These are phyloP conservation scores for Colletotrichum sp. DNA, from an alignment of 2,329 filamentous ascomycete genomes.

Conservation along the genomic window DNA sequence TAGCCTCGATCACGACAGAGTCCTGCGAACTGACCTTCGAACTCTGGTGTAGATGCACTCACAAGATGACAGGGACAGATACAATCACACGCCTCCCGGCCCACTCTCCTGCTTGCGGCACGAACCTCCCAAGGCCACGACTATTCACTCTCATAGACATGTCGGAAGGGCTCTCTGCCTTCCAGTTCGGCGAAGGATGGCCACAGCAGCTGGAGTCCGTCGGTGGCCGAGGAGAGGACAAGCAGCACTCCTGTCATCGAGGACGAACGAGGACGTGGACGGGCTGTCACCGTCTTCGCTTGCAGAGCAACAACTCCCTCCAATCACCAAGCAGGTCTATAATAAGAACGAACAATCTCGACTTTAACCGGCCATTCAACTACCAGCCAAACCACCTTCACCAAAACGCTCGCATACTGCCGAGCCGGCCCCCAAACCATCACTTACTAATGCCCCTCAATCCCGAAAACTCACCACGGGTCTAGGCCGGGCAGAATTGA, in stretches of 20 bases:
- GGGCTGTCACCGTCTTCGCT: not conserved
- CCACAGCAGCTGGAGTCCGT: not conserved
- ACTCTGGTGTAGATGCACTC: too few relatives aligned
- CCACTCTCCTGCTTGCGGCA: too few relatives aligned
- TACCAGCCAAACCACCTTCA: not conserved
- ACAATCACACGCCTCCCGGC: too few relatives aligned
- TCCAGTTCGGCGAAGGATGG: not conserved
- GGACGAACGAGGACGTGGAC: not conserved
- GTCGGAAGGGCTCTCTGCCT: not conserved
- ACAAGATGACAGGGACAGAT: too few relatives aligned
- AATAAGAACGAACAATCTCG: not conserved
- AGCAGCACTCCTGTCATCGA: fast-evolving
- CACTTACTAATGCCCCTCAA: not conserved
- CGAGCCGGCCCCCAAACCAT: not conserved
- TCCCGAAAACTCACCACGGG: not conserved
- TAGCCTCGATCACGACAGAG: too few relatives aligned
- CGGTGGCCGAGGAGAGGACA: not conserved
- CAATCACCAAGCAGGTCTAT: not conserved
- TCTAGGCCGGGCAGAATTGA: not conserved
- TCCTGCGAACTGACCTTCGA: too few relatives aligned
- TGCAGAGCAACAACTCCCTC: not conserved
- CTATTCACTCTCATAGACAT: not conserved
- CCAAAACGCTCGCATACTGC: not conserved
- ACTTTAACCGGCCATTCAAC: not conserved
- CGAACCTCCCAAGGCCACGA: not conserved